Evolutionary conservation across 306 rosid species (phyloP).

Genomic region (Castanopsis chinensis): DNA sequence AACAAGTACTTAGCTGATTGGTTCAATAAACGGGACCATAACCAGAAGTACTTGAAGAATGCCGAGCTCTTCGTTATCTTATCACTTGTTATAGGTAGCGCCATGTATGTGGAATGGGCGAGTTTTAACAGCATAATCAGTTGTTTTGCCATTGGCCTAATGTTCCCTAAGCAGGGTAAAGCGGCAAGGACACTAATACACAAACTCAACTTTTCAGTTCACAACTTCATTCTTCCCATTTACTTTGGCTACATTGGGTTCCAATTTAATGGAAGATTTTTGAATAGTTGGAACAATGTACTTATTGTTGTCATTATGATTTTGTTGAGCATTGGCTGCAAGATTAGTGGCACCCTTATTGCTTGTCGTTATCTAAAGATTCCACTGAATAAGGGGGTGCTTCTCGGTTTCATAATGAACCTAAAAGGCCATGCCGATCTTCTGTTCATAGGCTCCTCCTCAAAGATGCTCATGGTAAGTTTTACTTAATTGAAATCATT

Average conservation of each 20-base stretch:
- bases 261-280: conserved; percentile 52
- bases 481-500: neutral
- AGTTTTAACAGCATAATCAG: conserved; percentile 56
- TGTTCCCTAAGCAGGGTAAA: conserved; percentile 82
- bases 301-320: conserved; percentile 39
- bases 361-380: conserved; percentile 59
- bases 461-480: conserved; percentile 58
- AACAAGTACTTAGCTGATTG: conserved; percentile 55
- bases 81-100: conserved; percentile 45
- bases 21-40: conserved; percentile 54
- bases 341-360: conserved; percentile 73
- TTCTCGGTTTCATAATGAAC: conserved; percentile 73
- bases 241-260: conserved; percentile 88
- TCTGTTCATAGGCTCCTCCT: conserved; percentile 63
- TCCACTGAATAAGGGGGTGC: conserved; percentile 66
- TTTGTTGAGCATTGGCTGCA: conserved; percentile 60
- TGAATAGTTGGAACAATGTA: conserved; percentile 16
- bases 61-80: conserved; percentile 57
- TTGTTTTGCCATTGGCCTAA: conserved; percentile 59
- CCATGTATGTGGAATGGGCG: conserved; percentile 63
- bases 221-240: conserved; percentile 77
- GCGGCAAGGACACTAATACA: conserved; percentile 73
- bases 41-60: conserved; percentile 70
- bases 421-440: conserved; percentile 93
- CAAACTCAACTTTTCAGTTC: conserved; percentile 71